Conservation (phyloP, 768 basidiomycete genomes). For the Boletus rufocinnamomeus region DNA sequence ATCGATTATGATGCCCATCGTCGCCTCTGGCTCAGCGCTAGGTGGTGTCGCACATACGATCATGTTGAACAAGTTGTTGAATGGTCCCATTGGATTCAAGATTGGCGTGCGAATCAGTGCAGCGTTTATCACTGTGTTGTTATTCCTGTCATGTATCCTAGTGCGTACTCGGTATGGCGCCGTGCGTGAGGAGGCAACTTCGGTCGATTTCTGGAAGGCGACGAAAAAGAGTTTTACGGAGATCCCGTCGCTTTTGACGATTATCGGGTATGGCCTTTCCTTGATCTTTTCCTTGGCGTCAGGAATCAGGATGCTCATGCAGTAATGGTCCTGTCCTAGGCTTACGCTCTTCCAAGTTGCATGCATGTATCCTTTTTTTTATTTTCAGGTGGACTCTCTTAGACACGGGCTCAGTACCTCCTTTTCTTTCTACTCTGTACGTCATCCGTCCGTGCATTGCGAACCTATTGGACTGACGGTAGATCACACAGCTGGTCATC, state of each 20-base stretch:
- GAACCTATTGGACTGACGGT: neutral
- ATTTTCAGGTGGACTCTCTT: conserved; percentile 57
- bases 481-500: conserved; percentile 45
- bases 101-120: conserved; percentile 43
- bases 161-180: conserved; percentile 37
- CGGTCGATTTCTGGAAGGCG: conserved; percentile 20
- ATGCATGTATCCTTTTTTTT: conserved; percentile 54
- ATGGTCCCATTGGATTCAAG: conserved; percentile 47
- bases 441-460: neutral
- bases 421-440: conserved; percentile 58
- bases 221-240: conserved; percentile 27
- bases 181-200: neutral
- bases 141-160: conserved; percentile 41
- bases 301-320: neutral
- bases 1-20: conserved; percentile 47
- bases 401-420: conserved; percentile 45
- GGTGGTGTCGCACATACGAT: conserved; percentile 61
- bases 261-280: conserved; percentile 18
- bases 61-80: conserved; percentile 52
- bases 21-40: conserved; percentile 48
- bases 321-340: conserved; percentile 8
- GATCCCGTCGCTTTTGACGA: conserved; percentile 27
- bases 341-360: conserved; percentile 38
- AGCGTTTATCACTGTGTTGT: conserved; percentile 37
- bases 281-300: neutral